A percentile compares a stretch with the other conserved stretches of the same genome.
Evolutionary conservation across 306 rosid genomes (phyloP).

Genomic region (Morella rubra): DNA sequence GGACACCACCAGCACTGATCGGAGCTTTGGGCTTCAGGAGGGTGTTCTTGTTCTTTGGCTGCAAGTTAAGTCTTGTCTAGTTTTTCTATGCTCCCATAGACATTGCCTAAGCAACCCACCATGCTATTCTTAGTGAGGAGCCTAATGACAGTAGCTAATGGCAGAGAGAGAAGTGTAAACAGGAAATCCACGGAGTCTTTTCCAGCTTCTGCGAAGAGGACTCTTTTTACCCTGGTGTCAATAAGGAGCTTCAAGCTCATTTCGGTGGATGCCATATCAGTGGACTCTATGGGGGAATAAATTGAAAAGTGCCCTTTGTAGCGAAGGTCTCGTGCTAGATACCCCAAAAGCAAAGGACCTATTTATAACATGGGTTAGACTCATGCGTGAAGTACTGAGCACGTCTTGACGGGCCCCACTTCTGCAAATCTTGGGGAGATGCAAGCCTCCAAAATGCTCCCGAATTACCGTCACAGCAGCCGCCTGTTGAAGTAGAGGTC

Average conservation of each 20-base stretch:
- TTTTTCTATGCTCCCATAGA: constrained; percentile 25
- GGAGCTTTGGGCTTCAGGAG: constrained; percentile 2
- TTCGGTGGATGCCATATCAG: neutral
- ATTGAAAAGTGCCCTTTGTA: no score
- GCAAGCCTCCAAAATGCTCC: no score
- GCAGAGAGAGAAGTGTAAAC: constrained; percentile 16
- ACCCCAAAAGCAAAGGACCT: no score
- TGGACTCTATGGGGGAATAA: no score
- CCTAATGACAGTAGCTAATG: constrained; percentile 14
- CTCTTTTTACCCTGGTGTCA: neutral
- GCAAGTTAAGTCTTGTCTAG: neutral
- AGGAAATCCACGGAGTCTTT: constrained; percentile 30
- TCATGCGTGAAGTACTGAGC: no score
- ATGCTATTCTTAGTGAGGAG: neutral
- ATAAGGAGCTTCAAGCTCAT: constrained; percentile 22
- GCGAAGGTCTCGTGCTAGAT: no score
- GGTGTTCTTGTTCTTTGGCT: neutral
- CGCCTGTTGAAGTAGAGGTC: no score
- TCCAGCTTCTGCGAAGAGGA: constrained; percentile 19
- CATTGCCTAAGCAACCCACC: constrained; percentile 10
- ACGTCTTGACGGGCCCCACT: no score
- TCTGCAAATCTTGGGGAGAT: no score
- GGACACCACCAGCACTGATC: neutral
- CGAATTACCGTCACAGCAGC: no score
- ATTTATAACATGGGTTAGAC: no score